Base-by-base conservation (phyloP, 768 basidiomycete species). In the Boletellus sp. region DNA sequence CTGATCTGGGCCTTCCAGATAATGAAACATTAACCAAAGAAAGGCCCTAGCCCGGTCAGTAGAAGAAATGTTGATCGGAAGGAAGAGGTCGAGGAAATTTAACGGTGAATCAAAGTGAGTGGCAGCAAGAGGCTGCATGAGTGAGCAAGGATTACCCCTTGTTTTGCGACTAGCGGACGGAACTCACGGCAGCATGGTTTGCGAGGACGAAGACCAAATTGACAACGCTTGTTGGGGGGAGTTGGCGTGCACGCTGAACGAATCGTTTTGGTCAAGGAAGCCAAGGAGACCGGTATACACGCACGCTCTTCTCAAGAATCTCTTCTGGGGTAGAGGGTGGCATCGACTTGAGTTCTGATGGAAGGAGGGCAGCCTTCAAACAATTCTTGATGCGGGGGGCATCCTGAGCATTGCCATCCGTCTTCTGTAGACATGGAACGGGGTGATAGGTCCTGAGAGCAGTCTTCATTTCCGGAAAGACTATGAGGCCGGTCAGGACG, bases 381-480 rank as follows among this genome's bases (percentile, higher is more conserved):
- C 87, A 87, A 55, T 90, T 90, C 70, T 94, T 94, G 68, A 94
- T 90, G 52, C 92, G 81, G 19, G 92, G 91, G 35, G 91, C 91
- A 66, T 94, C 91, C 65, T 93, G 90, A 7, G 90, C 81, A 65
- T 92, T 91, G 16, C 86, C 87, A 56, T 87, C 85, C 15, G 90
- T 89, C 72, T 88, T 89, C 65, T 94, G 91, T 23, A 94, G 72
- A 26, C 86, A 87, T 10, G 92, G 92, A 4, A 92, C 83, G 24
- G 92, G 90, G 61, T 94, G 92, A 67, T 94, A 94, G 47, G 89
- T 90, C 62, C 91, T 75, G 48, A 94, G 73, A 17, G 89, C 87
- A 6, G 92, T 94, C 68, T 90, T 88, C 91, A 94, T 93, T 74
- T 92, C 90, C 49, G 90, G 90, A 66, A 91, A 92, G 72, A 94